These are phyloP conservation scores for Aspergillus sclerotiicarbonarius DNA, from an alignment of 495 filamentous ascomycete genomes.

Conservation along the genomic window DNA sequence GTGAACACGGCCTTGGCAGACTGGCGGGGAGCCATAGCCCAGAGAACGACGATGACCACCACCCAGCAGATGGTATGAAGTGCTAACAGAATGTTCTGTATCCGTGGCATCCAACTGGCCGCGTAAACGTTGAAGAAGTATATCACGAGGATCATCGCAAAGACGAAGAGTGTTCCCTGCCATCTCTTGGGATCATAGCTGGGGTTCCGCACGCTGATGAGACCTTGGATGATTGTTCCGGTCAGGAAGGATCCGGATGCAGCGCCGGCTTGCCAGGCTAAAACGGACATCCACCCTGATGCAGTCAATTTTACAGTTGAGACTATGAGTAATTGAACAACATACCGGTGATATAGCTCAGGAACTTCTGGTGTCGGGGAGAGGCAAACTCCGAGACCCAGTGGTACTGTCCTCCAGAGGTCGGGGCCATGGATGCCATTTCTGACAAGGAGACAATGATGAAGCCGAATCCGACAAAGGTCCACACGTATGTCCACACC, in stretches of 20 bases:
- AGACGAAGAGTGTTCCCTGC: conserved; percentile 47
- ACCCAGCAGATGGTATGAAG: conserved; percentile 49
- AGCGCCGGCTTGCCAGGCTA: conserved; percentile 40
- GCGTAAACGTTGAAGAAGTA: conserved; percentile 41
- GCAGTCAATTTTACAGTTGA: background rate
- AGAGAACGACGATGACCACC: conserved; percentile 44
- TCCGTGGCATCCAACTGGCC: conserved; percentile 37
- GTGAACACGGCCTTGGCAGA: conserved; percentile 37
- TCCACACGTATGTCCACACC: conserved; percentile 21
- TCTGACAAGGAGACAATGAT: conserved; percentile 29
- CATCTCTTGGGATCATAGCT: conserved; percentile 32
- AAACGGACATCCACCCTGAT: conserved; percentile 38
- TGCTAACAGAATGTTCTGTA: conserved; percentile 48
- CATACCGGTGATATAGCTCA: conserved; percentile 33
- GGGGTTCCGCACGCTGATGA: conserved; percentile 36
- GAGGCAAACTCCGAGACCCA: conserved; percentile 27
- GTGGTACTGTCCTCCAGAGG: conserved; percentile 42
- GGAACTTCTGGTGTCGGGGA: conserved; percentile 34
- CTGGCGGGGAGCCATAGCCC: conserved; percentile 31
- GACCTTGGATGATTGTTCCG: conserved; percentile 43
- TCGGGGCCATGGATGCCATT: conserved; percentile 37
- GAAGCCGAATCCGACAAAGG: conserved; percentile 20
- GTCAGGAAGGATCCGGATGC: conserved; percentile 32
- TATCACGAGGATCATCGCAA: conserved; percentile 32
- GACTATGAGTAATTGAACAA: background rate